Evolutionary conservation across 768 basidiomycete species (phyloP).

Genomic region (Mycena amicta): DNA sequence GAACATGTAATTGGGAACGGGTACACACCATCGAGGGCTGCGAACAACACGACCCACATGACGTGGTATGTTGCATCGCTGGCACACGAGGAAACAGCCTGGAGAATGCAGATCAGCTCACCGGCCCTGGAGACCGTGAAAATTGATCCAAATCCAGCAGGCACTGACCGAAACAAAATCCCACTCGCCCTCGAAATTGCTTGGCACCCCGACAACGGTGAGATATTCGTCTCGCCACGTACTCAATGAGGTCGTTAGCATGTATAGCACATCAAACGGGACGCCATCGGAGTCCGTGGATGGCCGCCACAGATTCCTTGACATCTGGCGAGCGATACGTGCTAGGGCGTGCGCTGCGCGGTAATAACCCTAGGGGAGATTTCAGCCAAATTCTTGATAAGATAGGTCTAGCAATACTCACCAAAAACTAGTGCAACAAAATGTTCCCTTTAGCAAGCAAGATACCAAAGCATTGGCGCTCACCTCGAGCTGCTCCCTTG

Average conservation of each 20-base stretch:
- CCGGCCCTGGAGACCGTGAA: not conserved
- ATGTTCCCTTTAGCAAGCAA: constrained; percentile 48
- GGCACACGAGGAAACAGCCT: constrained; percentile 64
- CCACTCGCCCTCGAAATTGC: constrained; percentile 83
- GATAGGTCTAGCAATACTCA: constrained; percentile 4
- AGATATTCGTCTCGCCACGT: constrained; percentile 81
- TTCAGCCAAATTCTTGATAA: constrained; percentile 20
- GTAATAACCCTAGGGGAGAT: constrained; percentile 71
- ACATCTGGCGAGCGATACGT: constrained; percentile 79
- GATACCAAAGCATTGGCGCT: constrained; percentile 35
- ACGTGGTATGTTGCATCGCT: constrained; percentile 90
- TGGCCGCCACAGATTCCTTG: constrained; percentile 79
- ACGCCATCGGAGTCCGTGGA: constrained; percentile 77
- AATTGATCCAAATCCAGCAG: too few relatives aligned
- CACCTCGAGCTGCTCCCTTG: constrained; percentile 82
- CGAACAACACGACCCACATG: constrained; percentile 86
- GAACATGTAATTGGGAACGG: not conserved
- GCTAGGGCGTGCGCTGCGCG: constrained; percentile 83
- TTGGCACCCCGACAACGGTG: constrained; percentile 81
- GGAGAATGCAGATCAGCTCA: constrained; percentile 9
- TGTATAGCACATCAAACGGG: constrained; percentile 61
- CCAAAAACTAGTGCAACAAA: constrained; percentile 3
- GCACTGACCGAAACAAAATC: constrained; percentile 73
- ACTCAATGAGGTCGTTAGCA: constrained; percentile 57
- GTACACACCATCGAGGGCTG: constrained; percentile 57